phyloP scores from a whole-genome alignment of 2,329 filamentous ascomycete genomes.

The Dothidotthia symphoricarpi region DNA sequence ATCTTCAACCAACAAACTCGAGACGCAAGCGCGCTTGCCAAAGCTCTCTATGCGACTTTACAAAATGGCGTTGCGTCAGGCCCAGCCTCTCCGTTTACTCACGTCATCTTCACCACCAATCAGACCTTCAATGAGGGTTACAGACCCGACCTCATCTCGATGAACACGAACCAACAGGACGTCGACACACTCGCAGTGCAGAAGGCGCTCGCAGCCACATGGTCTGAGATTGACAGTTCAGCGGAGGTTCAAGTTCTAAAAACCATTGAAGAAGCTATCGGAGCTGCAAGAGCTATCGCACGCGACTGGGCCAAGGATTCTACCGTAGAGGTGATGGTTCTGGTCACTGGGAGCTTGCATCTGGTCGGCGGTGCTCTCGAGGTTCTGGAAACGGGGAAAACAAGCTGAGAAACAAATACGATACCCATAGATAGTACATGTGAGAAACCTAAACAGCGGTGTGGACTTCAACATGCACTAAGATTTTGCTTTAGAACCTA shows the following conservation, averaged over 20 bases:
- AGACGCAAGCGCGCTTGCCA: constrained; percentile 66
- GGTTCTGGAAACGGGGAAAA: constrained; percentile 57
- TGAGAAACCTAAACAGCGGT: background rate
- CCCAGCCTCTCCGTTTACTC: constrained; percentile 56
- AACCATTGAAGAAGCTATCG: constrained; percentile 70
- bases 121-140: constrained; percentile 64
- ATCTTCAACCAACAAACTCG: constrained; percentile 94
- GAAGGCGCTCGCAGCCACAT: constrained; percentile 59
- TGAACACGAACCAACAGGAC: constrained; percentile 60
- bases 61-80: constrained; percentile 29
- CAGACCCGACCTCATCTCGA: constrained; percentile 61
- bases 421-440: constrained; percentile 15
- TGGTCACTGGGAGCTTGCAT: constrained; percentile 83
- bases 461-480: constrained; percentile 24
- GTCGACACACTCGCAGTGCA: constrained; percentile 65
- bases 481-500: background rate
- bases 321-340: constrained; percentile 55
- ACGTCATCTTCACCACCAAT: constrained; percentile 81
- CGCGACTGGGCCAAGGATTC: constrained; percentile 26
- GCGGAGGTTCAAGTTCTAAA: constrained; percentile 56
- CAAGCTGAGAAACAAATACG: constrained; percentile 10
- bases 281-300: constrained; percentile 50
- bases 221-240: constrained; percentile 48
- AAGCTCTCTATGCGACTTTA: constrained; percentile 60
- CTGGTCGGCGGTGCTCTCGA: constrained; percentile 77